Base-by-base conservation (phyloP, 2,329 filamentous ascomycete genomes). In the Cordyceps tenuipes region DNA sequence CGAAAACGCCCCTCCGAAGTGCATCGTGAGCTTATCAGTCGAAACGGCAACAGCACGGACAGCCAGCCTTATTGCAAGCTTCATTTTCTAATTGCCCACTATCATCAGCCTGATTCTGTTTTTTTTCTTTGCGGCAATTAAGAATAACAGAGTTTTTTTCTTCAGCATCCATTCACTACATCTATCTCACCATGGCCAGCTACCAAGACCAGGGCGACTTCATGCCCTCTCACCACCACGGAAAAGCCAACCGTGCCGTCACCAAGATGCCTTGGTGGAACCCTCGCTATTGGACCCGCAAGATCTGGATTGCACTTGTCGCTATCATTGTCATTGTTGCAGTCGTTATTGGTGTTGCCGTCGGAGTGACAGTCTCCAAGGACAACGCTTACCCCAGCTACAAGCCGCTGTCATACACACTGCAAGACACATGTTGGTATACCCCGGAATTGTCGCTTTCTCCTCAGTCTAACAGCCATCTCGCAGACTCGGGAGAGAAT, bases 251-350 rank as follows among this genome's bases (percentile, higher is more conserved):
- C 3, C 66, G 60, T 23, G 66, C 66, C 17, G 39, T n/a, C 39
- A 54, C 70, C 6, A 65, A 63, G 31, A 69, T 67, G 62, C 70
- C 72, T 8, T 72, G 69, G 69, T 82, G 77, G 69, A 75, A 84
- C 62, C 77, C 79, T 0, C 73, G 74, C 54, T 74, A 74, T 51
- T 87, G 83, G 84, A 72, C 77, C 46, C 78, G 79, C 67, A 78
- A 76, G 61, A 75, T 72, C 12, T 85, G 79, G 78, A 67, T 76
- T 23, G 70, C 75, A 39, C 66, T 80, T 6, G 75, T 64, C 3
- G 67, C 72, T 1, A 67, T 72, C 1, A 63, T 74, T 1, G 59
- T 77, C 2, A 70, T 71, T 26, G 67, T 86, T 15, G 66, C 82
- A 46, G 71, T 82, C 9, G 70, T 77, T 41, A 71, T 84, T 49